Conservation (phyloP, 208 protist species). For the Lotmaria passim region DNA sequence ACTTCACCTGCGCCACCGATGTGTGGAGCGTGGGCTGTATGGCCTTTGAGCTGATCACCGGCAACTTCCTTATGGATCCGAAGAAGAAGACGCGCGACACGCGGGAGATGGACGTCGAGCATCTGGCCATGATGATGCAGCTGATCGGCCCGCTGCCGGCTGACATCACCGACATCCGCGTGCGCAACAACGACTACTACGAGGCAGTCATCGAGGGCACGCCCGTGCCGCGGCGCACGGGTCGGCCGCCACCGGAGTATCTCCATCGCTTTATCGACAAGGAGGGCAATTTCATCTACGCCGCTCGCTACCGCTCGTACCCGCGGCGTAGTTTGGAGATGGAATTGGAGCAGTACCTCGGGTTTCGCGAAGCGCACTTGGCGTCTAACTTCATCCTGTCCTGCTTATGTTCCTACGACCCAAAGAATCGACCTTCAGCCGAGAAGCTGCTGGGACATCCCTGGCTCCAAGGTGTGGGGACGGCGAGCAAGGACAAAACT, state of each 20-base stretch:
- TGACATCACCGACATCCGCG: conserved; percentile 55
- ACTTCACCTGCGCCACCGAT: conserved; percentile 90
- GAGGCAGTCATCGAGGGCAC: conserved; percentile 17
- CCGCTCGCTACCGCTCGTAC: conserved; percentile 50
- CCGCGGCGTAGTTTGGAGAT: conserved; percentile 48
- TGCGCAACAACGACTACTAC: conserved; percentile 50
- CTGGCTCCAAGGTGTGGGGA: conserved; percentile 51
- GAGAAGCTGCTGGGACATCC: conserved; percentile 55
- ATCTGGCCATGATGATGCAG: conserved; percentile 88
- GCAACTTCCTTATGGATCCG: conserved; percentile 88
- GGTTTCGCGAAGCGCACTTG: conserved; percentile 28
- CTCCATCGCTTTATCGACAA: conserved; percentile 69
- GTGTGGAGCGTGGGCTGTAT: conserved; percentile 94
- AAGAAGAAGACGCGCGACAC: conserved; percentile 62
- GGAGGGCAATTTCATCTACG: conserved; percentile 62
- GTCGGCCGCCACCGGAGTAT: conserved; percentile 49
- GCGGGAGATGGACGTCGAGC: conserved; percentile 75
- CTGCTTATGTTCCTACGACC: conserved; percentile 69
- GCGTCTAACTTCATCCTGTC: conserved; percentile 68
- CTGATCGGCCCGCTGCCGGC: conserved; percentile 67
- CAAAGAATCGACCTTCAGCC: conserved; percentile 58
- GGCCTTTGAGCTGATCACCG: conserved; percentile 87
- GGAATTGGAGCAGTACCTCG: conserved; percentile 62
- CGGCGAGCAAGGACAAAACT: background rate
- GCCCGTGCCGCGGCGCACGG: conserved; percentile 7